phyloP scores from a whole-genome alignment of 169 alveolate genomes.

The Plasmodium reichenowi region DNA sequence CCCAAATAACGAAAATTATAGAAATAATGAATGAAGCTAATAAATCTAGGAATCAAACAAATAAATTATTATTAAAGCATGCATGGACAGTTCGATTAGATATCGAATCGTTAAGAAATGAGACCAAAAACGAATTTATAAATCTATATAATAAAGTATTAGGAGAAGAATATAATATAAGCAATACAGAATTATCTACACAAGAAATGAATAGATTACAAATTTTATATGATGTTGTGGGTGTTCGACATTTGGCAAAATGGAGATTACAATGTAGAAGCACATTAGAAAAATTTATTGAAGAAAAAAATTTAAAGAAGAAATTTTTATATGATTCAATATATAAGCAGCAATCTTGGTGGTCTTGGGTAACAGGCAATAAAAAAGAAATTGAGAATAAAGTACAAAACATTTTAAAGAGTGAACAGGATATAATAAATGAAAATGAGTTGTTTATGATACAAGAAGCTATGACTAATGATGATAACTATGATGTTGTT shows the following conservation, averaged over 20 bases:
- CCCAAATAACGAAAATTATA: slow-evolving; percentile 82
- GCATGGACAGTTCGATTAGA: slow-evolving; percentile 85
- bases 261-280: slow-evolving; percentile 86
- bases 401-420: slow-evolving; percentile 71
- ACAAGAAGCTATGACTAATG: slow-evolving; percentile 79
- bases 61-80: slow-evolving; percentile 82
- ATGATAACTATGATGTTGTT: slow-evolving; percentile 78
- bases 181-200: slow-evolving; percentile 71
- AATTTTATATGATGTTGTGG: slow-evolving; percentile 86
- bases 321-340: slow-evolving; percentile 78
- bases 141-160: slow-evolving; percentile 82
- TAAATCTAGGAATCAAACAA: slow-evolving; percentile 79
- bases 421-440: slow-evolving; percentile 70
- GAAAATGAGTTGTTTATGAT: slow-evolving; percentile 79
- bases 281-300: slow-evolving; percentile 76
- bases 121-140: slow-evolving; percentile 86
- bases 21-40: slow-evolving; percentile 84
- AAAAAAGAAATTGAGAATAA: slow-evolving; percentile 76
- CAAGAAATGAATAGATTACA: slow-evolving; percentile 80
- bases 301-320: slow-evolving; percentile 80
- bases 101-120: slow-evolving; percentile 84
- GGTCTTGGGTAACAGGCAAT: slow-evolving; percentile 84
- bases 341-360: slow-evolving; percentile 82
- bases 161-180: slow-evolving; percentile 61
- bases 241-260: slow-evolving; percentile 88